Conservation (phyloP, 495 filamentous ascomycete species). For the Penicillium fimorum region DNA sequence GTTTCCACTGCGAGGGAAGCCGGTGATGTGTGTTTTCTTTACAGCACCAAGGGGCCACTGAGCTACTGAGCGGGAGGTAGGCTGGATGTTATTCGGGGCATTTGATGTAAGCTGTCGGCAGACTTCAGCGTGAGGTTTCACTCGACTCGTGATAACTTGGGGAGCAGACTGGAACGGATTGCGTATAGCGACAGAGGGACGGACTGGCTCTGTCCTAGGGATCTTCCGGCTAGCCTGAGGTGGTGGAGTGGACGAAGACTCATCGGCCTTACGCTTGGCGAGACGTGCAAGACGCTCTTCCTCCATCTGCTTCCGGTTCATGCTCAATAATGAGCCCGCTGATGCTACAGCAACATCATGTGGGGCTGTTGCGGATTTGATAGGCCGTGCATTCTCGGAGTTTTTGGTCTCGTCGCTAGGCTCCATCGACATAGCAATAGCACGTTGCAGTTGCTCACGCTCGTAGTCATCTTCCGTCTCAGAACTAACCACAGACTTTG, state of each 20-base stretch:
- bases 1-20: slow-evolving; percentile 53
- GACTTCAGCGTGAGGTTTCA: neutral
- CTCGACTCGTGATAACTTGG: neutral
- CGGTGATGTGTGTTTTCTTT: slow-evolving; percentile 75
- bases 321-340: slow-evolving; percentile 39
- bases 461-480: slow-evolving; percentile 29
- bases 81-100: slow-evolving; percentile 1
- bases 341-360: neutral
- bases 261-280: slow-evolving; percentile 57
- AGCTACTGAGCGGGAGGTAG: slow-evolving; percentile 33
- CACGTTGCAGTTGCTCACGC: slow-evolving; percentile 50
- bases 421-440: slow-evolving; percentile 54
- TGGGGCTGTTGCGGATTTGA: neutral
- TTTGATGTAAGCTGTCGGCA: slow-evolving; percentile 7
- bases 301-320: slow-evolving; percentile 84
- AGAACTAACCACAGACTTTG: slow-evolving; percentile 36
- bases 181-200: neutral
- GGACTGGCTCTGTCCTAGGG: neutral
- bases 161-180: neutral
- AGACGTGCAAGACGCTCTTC: slow-evolving; percentile 72
- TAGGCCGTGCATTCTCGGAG: slow-evolving; percentile 3
- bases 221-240: slow-evolving; percentile 9
- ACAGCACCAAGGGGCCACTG: slow-evolving; percentile 71
- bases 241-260: slow-evolving; percentile 6
- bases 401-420: neutral